Base-by-base conservation (phyloP, 2,329 filamentous ascomycete genomes). In the Davidsoniella neocaledoniae region DNA sequence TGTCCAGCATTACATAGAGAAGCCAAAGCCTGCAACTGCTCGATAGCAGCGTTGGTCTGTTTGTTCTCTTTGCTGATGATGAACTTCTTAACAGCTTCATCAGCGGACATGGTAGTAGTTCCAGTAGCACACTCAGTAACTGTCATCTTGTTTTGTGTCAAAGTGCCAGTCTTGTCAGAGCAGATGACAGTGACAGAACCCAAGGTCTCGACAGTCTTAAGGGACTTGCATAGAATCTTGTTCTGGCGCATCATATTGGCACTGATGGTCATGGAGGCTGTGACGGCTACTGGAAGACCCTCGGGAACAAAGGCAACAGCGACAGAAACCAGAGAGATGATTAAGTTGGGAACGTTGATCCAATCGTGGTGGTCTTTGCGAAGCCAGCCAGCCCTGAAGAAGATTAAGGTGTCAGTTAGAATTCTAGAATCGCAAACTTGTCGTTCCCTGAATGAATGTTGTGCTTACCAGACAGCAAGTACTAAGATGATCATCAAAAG, bases 101-200 rank as follows among this genome's bases (percentile, higher is more conserved):
- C 77, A 4, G 90, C 91, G 21, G 86, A 76, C 62, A 95, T 96
- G 43, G 86, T 95, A 1, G 86, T 77, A 59, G 77, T 80, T 57
- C 98, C 72, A 61, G 88, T 86, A 43, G 94, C 83, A 51, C 96
- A 68, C 66, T 90, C 94, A 70, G 81, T 91, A 51, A 95, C 91
- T 61, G 91, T 98, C 91, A 98, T 98, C 67, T 96, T 88, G 68
- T 98, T 98, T 39, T 91, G 98, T 9, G 91, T 98, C 61, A 98
- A 69, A 45, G 91, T 98, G 57, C 91, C 93, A 4, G 91, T 98
- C 73, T 98, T 98, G 72, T 98, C 91, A 3, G 93, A 98, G 71
- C 93, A 98, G 63, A 98, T 95, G 51, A 98, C 88, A 61, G 90
- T 98, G 76, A 91, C 96, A 73, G 91, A 96, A 62, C 91, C 91